Conservation (phyloP, 148 eudicot genomes). For the Simmondsia chinensis region DNA sequence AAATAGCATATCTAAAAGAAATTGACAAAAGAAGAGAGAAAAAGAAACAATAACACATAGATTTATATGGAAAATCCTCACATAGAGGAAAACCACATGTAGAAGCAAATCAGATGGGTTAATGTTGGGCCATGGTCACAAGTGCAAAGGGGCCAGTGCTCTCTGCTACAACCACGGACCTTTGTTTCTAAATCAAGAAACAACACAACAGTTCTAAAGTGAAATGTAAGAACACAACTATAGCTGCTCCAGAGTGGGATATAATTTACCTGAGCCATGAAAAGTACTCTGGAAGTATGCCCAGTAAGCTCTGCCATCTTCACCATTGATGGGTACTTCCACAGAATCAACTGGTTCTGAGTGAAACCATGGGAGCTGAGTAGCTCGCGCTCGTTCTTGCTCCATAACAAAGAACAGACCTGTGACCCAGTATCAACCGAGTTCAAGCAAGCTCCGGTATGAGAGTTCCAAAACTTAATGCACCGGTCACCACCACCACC, state of each 20-base stretch:
- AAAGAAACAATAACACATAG: too few species aligned
- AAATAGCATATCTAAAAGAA: too few species aligned
- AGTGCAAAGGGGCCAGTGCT: too few species aligned
- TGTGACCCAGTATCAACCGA: slow-evolving; percentile 90
- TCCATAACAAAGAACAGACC: slow-evolving; percentile 86
- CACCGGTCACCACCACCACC: slow-evolving; percentile 85
- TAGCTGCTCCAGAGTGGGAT: background rate
- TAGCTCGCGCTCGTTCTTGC: slow-evolving; percentile 77
- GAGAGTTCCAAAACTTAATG: slow-evolving; percentile 96
- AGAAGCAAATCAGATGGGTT: too few species aligned
- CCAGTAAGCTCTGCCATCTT: slow-evolving; percentile 89
- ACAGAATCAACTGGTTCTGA: slow-evolving; percentile 83
- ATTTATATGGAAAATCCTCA: too few species aligned
- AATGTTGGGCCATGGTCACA: too few species aligned
- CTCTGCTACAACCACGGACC: too few species aligned
- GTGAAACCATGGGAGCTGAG: slow-evolving; percentile 92
- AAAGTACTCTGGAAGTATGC: slow-evolving; percentile 88
- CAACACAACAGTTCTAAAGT: too few species aligned
- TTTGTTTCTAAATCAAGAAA: too few species aligned
- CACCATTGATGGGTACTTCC: slow-evolving; percentile 98
- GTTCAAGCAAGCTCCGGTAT: slow-evolving; percentile 86
- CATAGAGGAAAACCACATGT: too few species aligned
- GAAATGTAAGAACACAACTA: too few species aligned
- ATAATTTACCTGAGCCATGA: slow-evolving; percentile 64
- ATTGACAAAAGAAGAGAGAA: too few species aligned